phyloP scores from a whole-genome alignment of 345 rosid genomes.

The Sonneratia caseolaris region DNA sequence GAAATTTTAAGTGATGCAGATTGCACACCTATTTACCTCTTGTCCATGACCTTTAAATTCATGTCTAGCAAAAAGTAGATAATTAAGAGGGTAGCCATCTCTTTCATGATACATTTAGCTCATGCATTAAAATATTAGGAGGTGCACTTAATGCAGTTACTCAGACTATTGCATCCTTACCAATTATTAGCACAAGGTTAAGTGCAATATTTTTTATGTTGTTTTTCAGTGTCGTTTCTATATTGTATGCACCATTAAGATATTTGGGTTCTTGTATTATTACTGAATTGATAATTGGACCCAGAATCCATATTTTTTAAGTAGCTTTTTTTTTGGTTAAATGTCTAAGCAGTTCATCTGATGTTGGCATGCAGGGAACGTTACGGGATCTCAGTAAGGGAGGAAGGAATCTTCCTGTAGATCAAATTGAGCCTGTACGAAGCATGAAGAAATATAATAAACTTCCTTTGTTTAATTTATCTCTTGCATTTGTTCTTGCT shows the following conservation, averaged over 20 bases:
- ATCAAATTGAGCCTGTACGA: slow-evolving; percentile 46
- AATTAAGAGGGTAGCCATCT: not conserved
- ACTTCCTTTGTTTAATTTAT: not conserved
- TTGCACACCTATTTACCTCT: not conserved
- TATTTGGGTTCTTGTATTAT: not conserved
- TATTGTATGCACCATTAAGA: not conserved
- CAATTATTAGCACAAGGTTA: not conserved
- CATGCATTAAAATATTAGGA: not conserved
- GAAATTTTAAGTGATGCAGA: not conserved
- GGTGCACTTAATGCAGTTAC: not conserved
- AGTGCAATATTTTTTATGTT: not conserved
- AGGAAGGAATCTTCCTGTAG: slow-evolving; percentile 38
- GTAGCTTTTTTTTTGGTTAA: not conserved
- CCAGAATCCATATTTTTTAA: not conserved
- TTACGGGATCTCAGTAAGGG: slow-evolving; percentile 65
- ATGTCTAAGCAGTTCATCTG: not conserved
- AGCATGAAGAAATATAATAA: not conserved
- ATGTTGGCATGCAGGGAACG: slow-evolving; percentile 37
- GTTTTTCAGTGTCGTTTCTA: not conserved
- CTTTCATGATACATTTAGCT: not conserved
- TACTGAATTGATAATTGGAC: not conserved
- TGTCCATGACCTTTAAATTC: not conserved
- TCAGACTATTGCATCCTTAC: not conserved
- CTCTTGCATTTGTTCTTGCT: not conserved
- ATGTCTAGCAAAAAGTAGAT: not conserved